These are phyloP conservation scores for Lentinula raphanica DNA, from an alignment of 768 basidiomycete genomes.

Conservation along the genomic window DNA sequence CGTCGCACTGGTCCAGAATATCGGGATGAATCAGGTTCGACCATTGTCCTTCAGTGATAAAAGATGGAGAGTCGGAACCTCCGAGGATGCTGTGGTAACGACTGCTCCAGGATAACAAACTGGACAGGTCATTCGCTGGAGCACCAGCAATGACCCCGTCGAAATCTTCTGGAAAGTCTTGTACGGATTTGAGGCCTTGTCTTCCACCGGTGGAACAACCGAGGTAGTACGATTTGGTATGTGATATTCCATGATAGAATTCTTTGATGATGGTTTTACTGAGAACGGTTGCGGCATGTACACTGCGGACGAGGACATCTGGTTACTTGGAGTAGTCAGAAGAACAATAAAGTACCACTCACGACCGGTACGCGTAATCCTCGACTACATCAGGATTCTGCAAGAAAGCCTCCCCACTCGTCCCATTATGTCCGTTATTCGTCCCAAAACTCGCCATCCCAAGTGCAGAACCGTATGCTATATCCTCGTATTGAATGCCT, in stretches of 20 bases:
- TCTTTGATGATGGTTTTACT: constrained; percentile 14
- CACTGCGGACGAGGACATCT: background rate
- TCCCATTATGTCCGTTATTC: constrained; percentile 17
- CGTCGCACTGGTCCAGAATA: constrained; percentile 18
- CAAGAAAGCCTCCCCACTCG: constrained; percentile 11
- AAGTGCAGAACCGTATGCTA: constrained; percentile 11
- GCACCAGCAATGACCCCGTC: constrained; percentile 19
- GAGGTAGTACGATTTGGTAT: constrained; percentile 17
- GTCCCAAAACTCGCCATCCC: constrained; percentile 15
- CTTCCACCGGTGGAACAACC: constrained; percentile 22
- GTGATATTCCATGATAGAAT: constrained; percentile 14
- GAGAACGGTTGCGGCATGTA: constrained; percentile 15
- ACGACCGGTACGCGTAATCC: constrained; percentile 16
- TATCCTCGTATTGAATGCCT: constrained; percentile 16
- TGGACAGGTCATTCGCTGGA: constrained; percentile 11
- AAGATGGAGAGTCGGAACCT: constrained; percentile 1
- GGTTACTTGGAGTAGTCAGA: background rate
- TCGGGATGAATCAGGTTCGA: constrained; percentile 13
- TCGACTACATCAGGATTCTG: constrained; percentile 15
- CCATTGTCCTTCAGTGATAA: constrained; percentile 14
- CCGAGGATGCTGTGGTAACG: constrained; percentile 3
- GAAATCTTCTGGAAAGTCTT: constrained; percentile 19
- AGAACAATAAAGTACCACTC: background rate
- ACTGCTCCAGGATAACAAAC: constrained; percentile 1
- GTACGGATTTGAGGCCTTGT: constrained; percentile 17